Evolutionary conservation across 441 rosid genomes (phyloP).

Genomic region (Eruca vesicaria): DNA sequence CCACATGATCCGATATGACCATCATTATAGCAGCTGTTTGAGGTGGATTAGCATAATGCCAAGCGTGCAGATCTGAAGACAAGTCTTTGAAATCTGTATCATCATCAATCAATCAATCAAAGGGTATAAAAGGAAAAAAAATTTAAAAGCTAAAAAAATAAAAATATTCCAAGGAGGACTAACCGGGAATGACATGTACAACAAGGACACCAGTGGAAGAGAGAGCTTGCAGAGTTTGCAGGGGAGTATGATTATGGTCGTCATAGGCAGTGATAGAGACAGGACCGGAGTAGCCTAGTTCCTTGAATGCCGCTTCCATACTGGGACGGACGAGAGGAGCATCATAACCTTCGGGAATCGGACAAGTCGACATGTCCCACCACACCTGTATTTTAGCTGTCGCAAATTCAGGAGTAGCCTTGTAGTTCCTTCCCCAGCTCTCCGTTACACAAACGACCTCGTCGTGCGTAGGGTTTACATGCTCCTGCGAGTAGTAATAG

Average conservation of each 20-base stretch:
- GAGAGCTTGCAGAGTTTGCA: background rate
- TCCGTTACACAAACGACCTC: background rate
- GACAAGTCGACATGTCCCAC: background rate
- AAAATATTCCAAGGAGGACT: background rate
- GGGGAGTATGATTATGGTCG: background rate
- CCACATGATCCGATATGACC: background rate
- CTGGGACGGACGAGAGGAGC: background rate
- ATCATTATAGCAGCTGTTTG: background rate
- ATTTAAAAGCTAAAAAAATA: background rate
- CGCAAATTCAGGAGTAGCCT: background rate
- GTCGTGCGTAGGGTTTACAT: background rate
- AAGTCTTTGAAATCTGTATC: background rate
- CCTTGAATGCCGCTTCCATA: background rate
- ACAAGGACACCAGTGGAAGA: background rate
- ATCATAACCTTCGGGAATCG: background rate
- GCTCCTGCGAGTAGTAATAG: background rate
- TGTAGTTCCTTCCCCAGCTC: background rate
- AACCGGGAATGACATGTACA: background rate
- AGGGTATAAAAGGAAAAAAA: background rate
- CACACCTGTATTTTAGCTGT: background rate
- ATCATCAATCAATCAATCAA: background rate
- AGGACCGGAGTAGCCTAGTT: slow-evolving; percentile 1
- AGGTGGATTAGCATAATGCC: background rate
- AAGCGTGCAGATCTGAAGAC: background rate
- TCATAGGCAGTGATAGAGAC: background rate